These are phyloP conservation scores for Kwoniella heveanensis DNA, from an alignment of 768 basidiomycete species.

Conservation along the genomic window DNA sequence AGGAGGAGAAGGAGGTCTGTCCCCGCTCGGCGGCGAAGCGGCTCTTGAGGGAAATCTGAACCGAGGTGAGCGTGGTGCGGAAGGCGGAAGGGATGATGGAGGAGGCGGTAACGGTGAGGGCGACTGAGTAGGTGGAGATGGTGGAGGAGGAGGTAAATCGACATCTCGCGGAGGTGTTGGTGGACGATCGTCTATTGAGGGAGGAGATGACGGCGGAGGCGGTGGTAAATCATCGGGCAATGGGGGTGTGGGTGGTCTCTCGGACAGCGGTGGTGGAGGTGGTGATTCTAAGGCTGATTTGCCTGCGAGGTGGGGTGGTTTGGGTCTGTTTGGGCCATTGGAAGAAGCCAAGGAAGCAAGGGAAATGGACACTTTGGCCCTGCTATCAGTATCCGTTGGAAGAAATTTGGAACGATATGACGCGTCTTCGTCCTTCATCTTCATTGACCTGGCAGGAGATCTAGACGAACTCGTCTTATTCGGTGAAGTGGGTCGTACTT, in stretches of 20 bases:
- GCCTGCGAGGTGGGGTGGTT: constrained; percentile 18
- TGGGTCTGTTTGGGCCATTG: constrained; percentile 7
- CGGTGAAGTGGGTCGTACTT: constrained; percentile 3
- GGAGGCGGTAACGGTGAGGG: constrained; percentile 7
- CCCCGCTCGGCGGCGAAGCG: constrained; percentile 32
- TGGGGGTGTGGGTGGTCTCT: constrained; percentile 14
- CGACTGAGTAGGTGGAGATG: constrained; percentile 6
- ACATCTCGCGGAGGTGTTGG: constrained; percentile 31
- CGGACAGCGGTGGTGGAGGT: constrained; percentile 8
- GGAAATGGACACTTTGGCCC: constrained; percentile 22
- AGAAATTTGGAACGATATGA: constrained; percentile 16
- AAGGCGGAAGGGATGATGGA: constrained; percentile 2
- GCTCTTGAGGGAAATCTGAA: not conserved
- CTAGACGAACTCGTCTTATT: constrained; percentile 9
- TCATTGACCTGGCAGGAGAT: not conserved
- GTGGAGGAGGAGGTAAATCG: constrained; percentile 17
- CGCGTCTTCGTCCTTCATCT: not conserved
- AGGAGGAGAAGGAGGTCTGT: constrained; percentile 24
- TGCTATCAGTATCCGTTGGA: not conserved
- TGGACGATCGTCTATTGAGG: constrained; percentile 1
- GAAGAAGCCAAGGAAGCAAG: not conserved
- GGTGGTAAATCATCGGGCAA: constrained; percentile 11
- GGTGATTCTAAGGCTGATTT: constrained; percentile 15
- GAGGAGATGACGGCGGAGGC: constrained; percentile 15
- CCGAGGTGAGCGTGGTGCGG: constrained; percentile 7